Base-by-base conservation (phyloP, 805 yeast species). In the Wickerhamiella australiensis region DNA sequence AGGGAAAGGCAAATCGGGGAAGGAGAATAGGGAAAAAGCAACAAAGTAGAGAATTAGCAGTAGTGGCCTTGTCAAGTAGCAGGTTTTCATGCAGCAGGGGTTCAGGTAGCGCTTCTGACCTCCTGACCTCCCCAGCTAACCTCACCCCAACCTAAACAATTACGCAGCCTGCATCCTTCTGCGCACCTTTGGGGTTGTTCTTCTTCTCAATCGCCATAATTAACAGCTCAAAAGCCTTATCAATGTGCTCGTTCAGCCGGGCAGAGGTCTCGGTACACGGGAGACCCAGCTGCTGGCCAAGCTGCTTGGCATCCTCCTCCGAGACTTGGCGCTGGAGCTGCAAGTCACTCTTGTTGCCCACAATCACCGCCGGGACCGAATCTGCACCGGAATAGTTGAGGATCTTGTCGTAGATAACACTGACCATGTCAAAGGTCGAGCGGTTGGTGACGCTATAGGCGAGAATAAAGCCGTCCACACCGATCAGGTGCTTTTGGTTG, bases 221-320 rank as follows among this genome's bases (percentile, higher is more conserved):
- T 55, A 84, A 69, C 33, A 71, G 65, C 54, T 80, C 78, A 61
- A 85, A 84, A 13, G 81, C 78, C 55, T 69, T 61, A 51, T 62
- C 65, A 27, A 85, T 85, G 60, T 85, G 84, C 62, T 76, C 78
- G 59, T 85, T 78, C 53, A 82, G 77, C 58, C 87, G 80, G 15
- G 94, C 94, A 38, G 85, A 77, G 8, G 94, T 83, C 68, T 85
- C 95, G 59, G 85, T 73, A 64, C 83, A 86, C 17, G 83, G 85
- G 57, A 83, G 76, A 48, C 72, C 69, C 60, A 85, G 76, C 55
- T 76, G 73, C 50, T 73, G 71, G 26, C 94, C 94, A 52, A 85
- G 69, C 43, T 67, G 67, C 48, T 65, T 57, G 23, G 80, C 85
- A 62, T 82, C 88, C 18, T 70, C 75, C 40, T 67, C 70, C 12